Percentiles rank a stretch among this genome's conserved stretches.
Evolutionary conservation across 768 basidiomycete genomes (phyloP).

Genomic region (Mycena kentingensis): DNA sequence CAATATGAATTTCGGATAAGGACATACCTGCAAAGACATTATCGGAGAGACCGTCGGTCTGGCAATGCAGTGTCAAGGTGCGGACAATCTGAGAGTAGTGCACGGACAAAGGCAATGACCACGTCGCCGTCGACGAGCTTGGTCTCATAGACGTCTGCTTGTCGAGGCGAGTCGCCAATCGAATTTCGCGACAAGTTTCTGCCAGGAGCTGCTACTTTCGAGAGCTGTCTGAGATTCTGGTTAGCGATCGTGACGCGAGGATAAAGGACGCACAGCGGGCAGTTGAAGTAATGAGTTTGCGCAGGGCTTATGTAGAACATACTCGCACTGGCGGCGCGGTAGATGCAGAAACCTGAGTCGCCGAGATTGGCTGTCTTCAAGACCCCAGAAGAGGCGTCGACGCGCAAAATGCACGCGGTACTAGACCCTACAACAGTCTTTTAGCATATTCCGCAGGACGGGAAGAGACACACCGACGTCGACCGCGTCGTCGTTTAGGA

Average conservation of each 20-base stretch:
- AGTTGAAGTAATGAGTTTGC: conserved; percentile 60
- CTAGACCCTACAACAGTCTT: conserved; percentile 63
- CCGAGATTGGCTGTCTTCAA: conserved; percentile 69
- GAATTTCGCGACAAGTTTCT: conserved; percentile 45
- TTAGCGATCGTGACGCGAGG: too few species aligned
- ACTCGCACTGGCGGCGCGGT: conserved; percentile 61
- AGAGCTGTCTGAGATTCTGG: conserved; percentile 61
- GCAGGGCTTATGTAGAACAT: conserved; percentile 55
- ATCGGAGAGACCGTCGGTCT: conserved; percentile 60
- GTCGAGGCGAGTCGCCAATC: conserved; percentile 48
- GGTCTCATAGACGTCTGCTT: conserved; percentile 46
- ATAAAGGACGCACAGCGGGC: conserved; percentile 45
- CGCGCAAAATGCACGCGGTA: conserved; percentile 74
- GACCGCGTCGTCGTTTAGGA: conserved; percentile 66
- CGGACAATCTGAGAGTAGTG: neutral
- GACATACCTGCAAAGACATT: conserved; percentile 55
- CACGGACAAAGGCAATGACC: conserved; percentile 49
- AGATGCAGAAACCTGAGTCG: conserved; percentile 8
- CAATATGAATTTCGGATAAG: neutral
- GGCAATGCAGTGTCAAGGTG: conserved; percentile 2
- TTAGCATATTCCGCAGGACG: conserved; percentile 28
- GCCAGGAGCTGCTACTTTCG: conserved; percentile 50
- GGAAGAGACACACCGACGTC: conserved; percentile 57
- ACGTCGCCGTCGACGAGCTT: conserved; percentile 55
- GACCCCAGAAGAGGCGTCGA: conserved; percentile 74